Percentiles rank a stretch among this genome's conserved stretches.
Evolutionary conservation across 2,329 filamentous ascomycete species (phyloP).

Genomic region (Ophiostoma angusticollis): DNA sequence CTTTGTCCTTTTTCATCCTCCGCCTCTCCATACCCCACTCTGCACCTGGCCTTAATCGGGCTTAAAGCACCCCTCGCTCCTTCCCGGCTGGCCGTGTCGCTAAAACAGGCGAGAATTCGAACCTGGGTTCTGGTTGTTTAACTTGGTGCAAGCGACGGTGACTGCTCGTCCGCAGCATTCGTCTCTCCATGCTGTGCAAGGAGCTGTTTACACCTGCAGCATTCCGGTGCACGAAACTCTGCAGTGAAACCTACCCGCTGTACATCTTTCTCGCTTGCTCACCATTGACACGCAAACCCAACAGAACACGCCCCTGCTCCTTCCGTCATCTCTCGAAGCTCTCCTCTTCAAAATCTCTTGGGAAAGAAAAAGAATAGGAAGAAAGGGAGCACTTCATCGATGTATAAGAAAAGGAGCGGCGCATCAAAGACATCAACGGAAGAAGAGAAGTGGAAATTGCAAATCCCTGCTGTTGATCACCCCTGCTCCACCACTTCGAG

Average conservation of each 20-base stretch:
- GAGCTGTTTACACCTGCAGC: not conserved
- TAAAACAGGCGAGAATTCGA: slow-evolving; percentile 5
- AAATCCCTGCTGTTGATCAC: slow-evolving; percentile 3
- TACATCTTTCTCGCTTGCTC: not conserved
- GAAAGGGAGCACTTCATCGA: not conserved
- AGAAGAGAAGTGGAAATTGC: not conserved
- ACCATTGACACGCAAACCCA: not conserved
- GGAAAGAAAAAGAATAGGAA: not conserved
- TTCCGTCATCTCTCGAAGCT: slow-evolving; percentile 1
- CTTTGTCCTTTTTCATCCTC: too few species aligned
- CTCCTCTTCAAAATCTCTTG: not conserved
- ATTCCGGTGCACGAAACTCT: not conserved
- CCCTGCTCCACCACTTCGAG: too few species aligned
- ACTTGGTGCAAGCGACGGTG: too few species aligned
- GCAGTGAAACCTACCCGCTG: slow-evolving; percentile 4
- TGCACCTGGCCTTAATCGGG: not conserved
- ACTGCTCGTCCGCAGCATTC: too few species aligned
- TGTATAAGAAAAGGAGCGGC: not conserved
- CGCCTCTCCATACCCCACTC: not conserved
- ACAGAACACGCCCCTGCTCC: not conserved
- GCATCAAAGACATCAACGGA: not conserved
- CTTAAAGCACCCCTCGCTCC: slow-evolving; percentile 4
- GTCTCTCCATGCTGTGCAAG: too few species aligned
- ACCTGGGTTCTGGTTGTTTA: not conserved
- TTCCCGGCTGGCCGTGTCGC: slow-evolving; percentile 8